Base-by-base conservation (phyloP, 2,329 filamentous ascomycete species). In the Bipolaris gigantea region DNA sequence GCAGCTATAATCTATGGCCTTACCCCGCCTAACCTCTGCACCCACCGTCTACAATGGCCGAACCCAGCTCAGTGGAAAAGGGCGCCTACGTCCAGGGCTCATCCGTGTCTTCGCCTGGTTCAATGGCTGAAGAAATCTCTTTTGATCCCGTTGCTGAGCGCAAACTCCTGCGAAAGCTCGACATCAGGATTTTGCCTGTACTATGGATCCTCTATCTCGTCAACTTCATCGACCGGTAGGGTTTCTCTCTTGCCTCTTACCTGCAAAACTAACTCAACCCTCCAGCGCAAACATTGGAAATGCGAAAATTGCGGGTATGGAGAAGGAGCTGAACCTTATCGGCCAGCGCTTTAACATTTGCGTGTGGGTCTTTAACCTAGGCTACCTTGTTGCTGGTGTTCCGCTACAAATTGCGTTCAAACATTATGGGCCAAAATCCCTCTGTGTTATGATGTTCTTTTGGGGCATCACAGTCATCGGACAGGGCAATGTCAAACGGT, bases 311-410 rank as follows among this genome's bases (percentile, higher is more conserved):
- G 65, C 69, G 45, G 70, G 71, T 39, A 70, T 73, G 69, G 67
- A 72, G 27, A 64, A 66, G 25, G 69, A 74, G 46, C 59, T 76
- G 11, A 43, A 70, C 23, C 66, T 76, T 35, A 63, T 64, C 34
- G 69, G 69, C 16, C 70, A 74, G 45, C 57, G 68, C 7, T 76
- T 71, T 67, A 76, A 75, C 55, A 70, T 75, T 36, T 65, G 65
- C 10, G 67, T 73, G 18, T 71, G 67, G 64, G 66, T 72, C n/a
- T 75, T 76, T 63, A 74, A 72, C 21, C 60, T 76, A 6, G 69
- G 70, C 4, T 75, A 75, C 43, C 62, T 75, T 8, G 56, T 72
- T 27, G 72, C 67, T 47, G 72, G 71, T 5, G 62, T 75, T 8
- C 72, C 73, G 0, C 51, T 69, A 13, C 72, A 65, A 38, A 65